Conservation (phyloP, 169 alveolate species). For the Cryptosporidium muris region DNA sequence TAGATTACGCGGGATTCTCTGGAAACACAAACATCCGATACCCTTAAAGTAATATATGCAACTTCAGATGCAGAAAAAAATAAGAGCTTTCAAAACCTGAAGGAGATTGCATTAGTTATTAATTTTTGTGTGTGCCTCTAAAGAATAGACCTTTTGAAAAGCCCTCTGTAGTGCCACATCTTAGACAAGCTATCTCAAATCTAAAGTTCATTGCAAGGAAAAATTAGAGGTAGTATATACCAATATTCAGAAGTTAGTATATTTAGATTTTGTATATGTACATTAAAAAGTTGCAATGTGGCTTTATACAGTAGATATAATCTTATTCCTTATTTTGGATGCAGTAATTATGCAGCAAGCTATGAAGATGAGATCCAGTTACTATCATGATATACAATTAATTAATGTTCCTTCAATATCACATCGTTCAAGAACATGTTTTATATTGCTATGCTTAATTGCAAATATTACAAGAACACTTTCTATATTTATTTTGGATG, state of each 20-base stretch:
- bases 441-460: conserved; percentile 32
- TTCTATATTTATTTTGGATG: conserved; percentile 48
- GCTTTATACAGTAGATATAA: conserved; percentile 39
- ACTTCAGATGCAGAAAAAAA: no score
- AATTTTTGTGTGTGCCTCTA: no score
- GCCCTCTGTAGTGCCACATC: neutral
- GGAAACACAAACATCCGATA: no score
- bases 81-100: no score
- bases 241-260: neutral
- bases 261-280: neutral
- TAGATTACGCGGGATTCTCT: no score
- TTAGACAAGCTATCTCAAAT: neutral
- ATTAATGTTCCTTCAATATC: conserved; percentile 51
- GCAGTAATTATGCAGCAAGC: conserved; percentile 59
- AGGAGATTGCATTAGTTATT: no score
- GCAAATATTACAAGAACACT: conserved; percentile 44
- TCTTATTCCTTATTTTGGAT: conserved; percentile 49
- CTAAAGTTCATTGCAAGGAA: neutral
- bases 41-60: no score
- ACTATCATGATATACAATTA: conserved; percentile 18
- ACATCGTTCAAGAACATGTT: conserved; percentile 55
- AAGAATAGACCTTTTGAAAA: no score
- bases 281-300: neutral
- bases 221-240: neutral
- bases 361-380: conserved; percentile 58